Conservation (phyloP, 768 basidiomycete species). For the Boletus pseudo-olivaceus region DNA sequence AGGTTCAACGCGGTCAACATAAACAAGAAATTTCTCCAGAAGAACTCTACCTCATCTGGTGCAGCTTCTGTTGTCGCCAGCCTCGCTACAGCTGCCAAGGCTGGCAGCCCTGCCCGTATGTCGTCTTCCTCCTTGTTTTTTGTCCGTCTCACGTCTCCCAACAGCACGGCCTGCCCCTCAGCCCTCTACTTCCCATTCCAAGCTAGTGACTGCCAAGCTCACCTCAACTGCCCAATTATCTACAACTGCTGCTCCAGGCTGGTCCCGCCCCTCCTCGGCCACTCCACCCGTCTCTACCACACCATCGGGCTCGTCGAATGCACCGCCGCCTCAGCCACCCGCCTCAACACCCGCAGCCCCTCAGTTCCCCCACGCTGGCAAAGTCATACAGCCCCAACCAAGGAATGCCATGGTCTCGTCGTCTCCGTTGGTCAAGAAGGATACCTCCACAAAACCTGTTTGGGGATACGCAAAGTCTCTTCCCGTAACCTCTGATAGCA, state of each 20-base stretch:
- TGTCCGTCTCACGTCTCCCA: slow-evolving; percentile 11
- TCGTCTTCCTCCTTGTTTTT: slow-evolving; percentile 7
- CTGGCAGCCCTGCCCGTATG: slow-evolving; percentile 54
- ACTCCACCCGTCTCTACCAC: slow-evolving; percentile 56
- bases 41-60: slow-evolving; percentile 63
- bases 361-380: slow-evolving; percentile 56
- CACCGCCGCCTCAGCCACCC: slow-evolving; percentile 45
- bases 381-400: slow-evolving; percentile 64
- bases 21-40: slow-evolving; percentile 95
- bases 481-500: slow-evolving; percentile 35
- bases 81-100: slow-evolving; percentile 42
- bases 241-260: slow-evolving; percentile 59
- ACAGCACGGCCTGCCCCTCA: slow-evolving; percentile 59
- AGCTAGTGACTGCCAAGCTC: slow-evolving; percentile 83
- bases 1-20: slow-evolving; percentile 88
- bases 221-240: slow-evolving; percentile 63
- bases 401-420: slow-evolving; percentile 35
- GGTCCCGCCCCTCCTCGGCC: slow-evolving; percentile 77
- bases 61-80: slow-evolving; percentile 42
- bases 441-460: slow-evolving; percentile 47
- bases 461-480: slow-evolving; percentile 64
- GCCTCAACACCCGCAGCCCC: slow-evolving; percentile 41
- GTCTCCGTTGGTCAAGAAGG: slow-evolving; percentile 35
- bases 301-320: slow-evolving; percentile 41
- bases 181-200: slow-evolving; percentile 61